Base-by-base conservation (phyloP, 768 basidiomycete genomes). In the Auricularia cornea region DNA sequence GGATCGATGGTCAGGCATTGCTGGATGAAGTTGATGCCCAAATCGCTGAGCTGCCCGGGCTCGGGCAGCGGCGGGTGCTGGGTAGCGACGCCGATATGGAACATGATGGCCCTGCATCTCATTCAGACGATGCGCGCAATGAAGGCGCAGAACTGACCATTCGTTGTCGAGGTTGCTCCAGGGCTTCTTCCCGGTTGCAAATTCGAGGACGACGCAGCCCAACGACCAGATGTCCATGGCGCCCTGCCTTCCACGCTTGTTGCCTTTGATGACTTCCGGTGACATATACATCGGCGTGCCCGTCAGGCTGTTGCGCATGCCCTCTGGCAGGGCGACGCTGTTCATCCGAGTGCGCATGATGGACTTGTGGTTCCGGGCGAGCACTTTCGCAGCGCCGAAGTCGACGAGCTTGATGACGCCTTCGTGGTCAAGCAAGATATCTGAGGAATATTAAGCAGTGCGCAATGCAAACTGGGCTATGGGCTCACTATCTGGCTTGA, bases 211-310 rank as follows among this genome's bases (percentile, higher is more conserved):
- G n/a, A 98, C 94, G 71, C 97, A 98, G 20, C 97, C 97, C 63
- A 98, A 76, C 28, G 94, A 92, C 97, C 97, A 99, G 52, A 99
- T 88, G 72, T 99, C 97, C 91, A 97, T 97, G 12, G 96, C 93
- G 20, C 97, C 97, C 66, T 92, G 87, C 60, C 89, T 81, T 30
- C 94, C 94, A 16, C 86, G 80, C 66, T 83, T 88, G 69, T 96
- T 93, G 69, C 90, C 97, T 77, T 96, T 92, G 79, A 99, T 98
- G 61, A 97, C 86, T 72, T 99, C 97, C 1, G 97, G 97, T 4
- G 95, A 97, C 93, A 99, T 98, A 75, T 99, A 98, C 96, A 98
- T 98, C 0, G 97, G 97, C 14, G 97, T 99, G 20, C 94, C 96
- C 1, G 95, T 97, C 35, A 99, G 77, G 68, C 90, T 91, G 75